Base-by-base conservation (phyloP, 2,329 filamentous ascomycete genomes). In the Pseudogymnoascus sp. region DNA sequence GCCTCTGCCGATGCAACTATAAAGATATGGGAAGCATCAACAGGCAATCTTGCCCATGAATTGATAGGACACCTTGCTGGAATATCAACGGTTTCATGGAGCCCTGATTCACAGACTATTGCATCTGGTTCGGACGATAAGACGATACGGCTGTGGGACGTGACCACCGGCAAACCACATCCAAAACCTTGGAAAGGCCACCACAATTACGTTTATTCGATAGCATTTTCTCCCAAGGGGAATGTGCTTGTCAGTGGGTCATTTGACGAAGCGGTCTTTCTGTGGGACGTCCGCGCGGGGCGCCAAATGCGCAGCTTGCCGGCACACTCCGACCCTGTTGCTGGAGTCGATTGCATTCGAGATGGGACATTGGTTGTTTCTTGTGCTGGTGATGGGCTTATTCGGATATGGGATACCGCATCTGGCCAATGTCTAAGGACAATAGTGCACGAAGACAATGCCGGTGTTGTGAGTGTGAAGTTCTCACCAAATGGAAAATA, bases 101-200 rank as follows among this genome's bases (percentile, higher is more conserved):
- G 88, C 64, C 93, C 93, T 0, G 92, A 97, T 74, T 91, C 89
- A 65, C 87, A 87, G 68, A 91, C 90, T 2, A 82, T 99, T 55
- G 95, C 93, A 3, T 93, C 91, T 8, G 95, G 93, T 23, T 93
- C 90, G 4, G 95, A 99, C 75, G 95, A 99, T 81, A 99, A 99
- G 77, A 87, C 89, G 0, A 97, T 99, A 66, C 86, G 95, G 2
- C 79, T 99, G 1, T 99, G 95, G 95, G 90, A 97, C 71, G 78
- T 85, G 6, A 80, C 86, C 16, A 88, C 85, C 21, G 83, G 83
- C 0, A 77, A 81, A 6, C 82, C 83, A 12, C 81, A 80, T 63
- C 77, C 76, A 33, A 70, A 67, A 33, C 83, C 85, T 4, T 80
- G 97, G 67, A 81, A 89, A 23, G 93, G 95, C 2, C 95, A 99